Base-by-base conservation (phyloP, 139 green algal species). In the Nannochloris sp. region DNA sequence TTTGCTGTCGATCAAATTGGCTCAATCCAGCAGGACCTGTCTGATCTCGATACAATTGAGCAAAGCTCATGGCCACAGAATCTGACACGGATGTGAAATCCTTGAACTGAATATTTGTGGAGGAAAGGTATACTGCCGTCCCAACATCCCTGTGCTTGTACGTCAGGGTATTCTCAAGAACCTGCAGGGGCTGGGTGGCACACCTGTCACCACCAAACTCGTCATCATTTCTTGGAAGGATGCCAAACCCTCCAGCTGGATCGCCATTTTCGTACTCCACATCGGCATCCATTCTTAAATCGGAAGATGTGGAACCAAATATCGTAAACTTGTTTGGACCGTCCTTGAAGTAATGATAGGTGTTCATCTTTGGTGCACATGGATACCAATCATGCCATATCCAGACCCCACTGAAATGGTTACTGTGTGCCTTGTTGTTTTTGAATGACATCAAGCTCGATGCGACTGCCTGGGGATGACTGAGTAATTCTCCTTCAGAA, bases 341-440 rank as follows among this genome's bases (percentile, higher is more conserved):
- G 15, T 53, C 46, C 11, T 53, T 53, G 18, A 53, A 6, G n/a
- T 53, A 53, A 53, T 53, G 46, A 21, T 25, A 53, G 16, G 46
- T 53, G n/a, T 53, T 53, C 46, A 53, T 53, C 24, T 21, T 53
- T 53, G 46, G 46, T 21, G 46, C 46, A 21, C 46, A 53, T 25
- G 46, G 46, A 53, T 53, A 53, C 46, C 46, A 53, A 6, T 53
- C 46, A 53, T 53, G 46, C 46, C 46, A 53, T 19, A 53, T 53
- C 46, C 46, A 53, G 16, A 53, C 18, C 11, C 46, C 46, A 25
- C 18, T 25, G n/a, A 53, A 53, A 21, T 53, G 46, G 6, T 53
- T 53, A 15, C 46, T 53, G 24, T 53, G 46, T 53, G 46, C 46
- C n/a, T 21, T 53, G 15, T 53, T 53, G 46, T 53, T 21, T 53